A percentile compares a stretch with the other conserved stretches of the same genome.
Evolutionary conservation across 345 rosid genomes (phyloP).

Genomic region (Populus pruinosa): DNA sequence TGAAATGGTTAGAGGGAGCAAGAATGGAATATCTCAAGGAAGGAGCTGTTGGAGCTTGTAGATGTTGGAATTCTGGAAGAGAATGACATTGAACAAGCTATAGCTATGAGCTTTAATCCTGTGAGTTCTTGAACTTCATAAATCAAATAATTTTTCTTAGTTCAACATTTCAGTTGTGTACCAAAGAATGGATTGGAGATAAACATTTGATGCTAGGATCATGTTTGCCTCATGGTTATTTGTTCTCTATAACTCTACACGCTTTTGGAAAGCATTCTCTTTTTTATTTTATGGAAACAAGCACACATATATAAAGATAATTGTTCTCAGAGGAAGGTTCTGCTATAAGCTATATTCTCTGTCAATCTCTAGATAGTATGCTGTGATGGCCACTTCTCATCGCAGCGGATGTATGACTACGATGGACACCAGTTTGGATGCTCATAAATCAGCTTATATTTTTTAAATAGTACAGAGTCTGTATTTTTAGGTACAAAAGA

Average conservation of each 20-base stretch:
- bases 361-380: not conserved
- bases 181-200: too few relatives aligned
- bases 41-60: conserved; percentile 76
- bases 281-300: too few relatives aligned
- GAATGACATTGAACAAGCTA: conserved; percentile 61
- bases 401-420: not conserved
- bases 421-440: not conserved
- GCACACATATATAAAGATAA: not conserved
- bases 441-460: not conserved
- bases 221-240: not conserved
- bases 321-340: not conserved
- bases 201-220: not conserved
- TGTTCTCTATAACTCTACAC: not conserved
- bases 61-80: conserved; percentile 60
- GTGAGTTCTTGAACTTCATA: conserved; percentile 41
- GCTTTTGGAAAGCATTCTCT: not conserved
- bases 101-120: conserved; percentile 69
- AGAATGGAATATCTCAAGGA: conserved; percentile 97
- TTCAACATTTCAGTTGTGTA: not conserved
- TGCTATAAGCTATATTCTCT: too few relatives aligned
- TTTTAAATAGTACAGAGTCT: too few relatives aligned
- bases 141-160: not conserved
- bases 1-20: conserved; percentile 72
- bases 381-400: not conserved
- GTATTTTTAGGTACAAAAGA: not conserved